Percentiles rank a stretch among this genome's conserved stretches.
phyloP scores from a whole-genome alignment of 208 protist genomes.

The Trypanosoma brucei region DNA sequence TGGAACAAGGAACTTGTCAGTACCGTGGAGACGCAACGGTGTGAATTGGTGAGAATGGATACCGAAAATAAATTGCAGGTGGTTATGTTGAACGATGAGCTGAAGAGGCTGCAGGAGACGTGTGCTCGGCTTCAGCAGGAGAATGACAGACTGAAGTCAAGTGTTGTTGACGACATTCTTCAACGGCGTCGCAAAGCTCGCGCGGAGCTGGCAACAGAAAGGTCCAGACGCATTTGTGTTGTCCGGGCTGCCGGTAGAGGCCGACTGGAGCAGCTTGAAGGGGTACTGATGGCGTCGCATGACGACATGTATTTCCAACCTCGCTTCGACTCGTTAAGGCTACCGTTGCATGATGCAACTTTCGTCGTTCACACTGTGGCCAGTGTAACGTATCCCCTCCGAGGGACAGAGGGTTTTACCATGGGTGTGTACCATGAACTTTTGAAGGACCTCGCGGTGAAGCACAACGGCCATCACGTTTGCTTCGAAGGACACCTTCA shows the following conservation, averaged over 20 bases:
- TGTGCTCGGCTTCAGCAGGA: slow-evolving; percentile 35
- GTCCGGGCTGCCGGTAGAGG: slow-evolving; percentile 58
- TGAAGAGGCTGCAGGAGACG: slow-evolving; percentile 29
- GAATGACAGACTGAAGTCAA: slow-evolving; percentile 65
- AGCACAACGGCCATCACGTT: slow-evolving; percentile 51
- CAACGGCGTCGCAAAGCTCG: slow-evolving; percentile 65
- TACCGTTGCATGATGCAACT: slow-evolving; percentile 68
- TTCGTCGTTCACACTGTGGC: slow-evolving; percentile 81
- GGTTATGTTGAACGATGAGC: slow-evolving; percentile 36
- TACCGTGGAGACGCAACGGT: slow-evolving; percentile 53
- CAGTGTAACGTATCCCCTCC: slow-evolving; percentile 28
- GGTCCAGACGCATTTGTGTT: slow-evolving; percentile 34
- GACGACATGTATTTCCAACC: slow-evolving; percentile 78
- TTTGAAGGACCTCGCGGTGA: slow-evolving; percentile 32
- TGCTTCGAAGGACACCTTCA: slow-evolving; percentile 43
- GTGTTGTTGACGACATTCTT: slow-evolving; percentile 72
- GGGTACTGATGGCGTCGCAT: slow-evolving; percentile 73
- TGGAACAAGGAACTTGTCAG: slow-evolving; percentile 69
- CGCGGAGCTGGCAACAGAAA: slow-evolving; percentile 66
- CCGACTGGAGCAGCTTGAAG: slow-evolving; percentile 66
- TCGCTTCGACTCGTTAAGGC: slow-evolving; percentile 57
- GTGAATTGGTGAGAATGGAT: slow-evolving; percentile 44
- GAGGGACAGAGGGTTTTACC: slow-evolving; percentile 54
- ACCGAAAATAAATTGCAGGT: slow-evolving; percentile 52
- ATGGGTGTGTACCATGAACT: slow-evolving; percentile 67